Conservation (phyloP, 202 grass and related monocot species). For the Bolboschoenoplectus hybrid region DNA sequence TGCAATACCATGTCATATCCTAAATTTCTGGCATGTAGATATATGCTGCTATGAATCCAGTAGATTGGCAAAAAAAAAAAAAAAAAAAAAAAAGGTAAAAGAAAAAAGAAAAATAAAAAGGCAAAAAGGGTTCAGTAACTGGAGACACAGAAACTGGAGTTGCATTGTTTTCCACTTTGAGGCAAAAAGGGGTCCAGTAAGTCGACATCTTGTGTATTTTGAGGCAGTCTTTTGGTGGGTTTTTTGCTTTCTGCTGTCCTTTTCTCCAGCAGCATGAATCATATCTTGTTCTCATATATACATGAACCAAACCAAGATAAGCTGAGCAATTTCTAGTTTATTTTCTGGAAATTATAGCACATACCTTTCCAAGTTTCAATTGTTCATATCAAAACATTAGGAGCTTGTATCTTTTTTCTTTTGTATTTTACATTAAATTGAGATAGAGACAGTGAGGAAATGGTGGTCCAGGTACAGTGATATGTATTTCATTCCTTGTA, state of each 20-base stretch:
- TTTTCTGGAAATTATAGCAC: background rate
- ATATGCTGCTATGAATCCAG: background rate
- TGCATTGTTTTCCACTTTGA: slow-evolving; percentile 30
- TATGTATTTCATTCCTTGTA: background rate
- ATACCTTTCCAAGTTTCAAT: background rate
- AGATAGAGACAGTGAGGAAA: background rate
- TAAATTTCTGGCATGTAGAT: no score
- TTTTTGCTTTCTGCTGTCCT: background rate
- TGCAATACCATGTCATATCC: no score
- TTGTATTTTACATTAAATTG: background rate
- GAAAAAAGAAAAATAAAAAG: background rate
- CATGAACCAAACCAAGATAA: background rate
- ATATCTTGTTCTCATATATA: slow-evolving; percentile 1
- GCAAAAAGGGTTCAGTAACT: background rate
- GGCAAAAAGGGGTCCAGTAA: slow-evolving; percentile 21
- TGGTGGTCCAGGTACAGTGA: background rate
- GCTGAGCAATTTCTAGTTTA: background rate
- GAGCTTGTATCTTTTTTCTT: background rate
- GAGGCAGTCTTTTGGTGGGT: slow-evolving; percentile 32
- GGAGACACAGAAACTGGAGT: slow-evolving; percentile 32
- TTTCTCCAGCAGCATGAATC: slow-evolving; percentile 10
- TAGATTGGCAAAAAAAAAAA: background rate
- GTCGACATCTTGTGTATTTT: slow-evolving; percentile 18
- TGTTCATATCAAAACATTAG: background rate
- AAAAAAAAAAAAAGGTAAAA: background rate